phyloP scores from a whole-genome alignment of 202 grass and related monocot genomes.

The Musa balbisiana region DNA sequence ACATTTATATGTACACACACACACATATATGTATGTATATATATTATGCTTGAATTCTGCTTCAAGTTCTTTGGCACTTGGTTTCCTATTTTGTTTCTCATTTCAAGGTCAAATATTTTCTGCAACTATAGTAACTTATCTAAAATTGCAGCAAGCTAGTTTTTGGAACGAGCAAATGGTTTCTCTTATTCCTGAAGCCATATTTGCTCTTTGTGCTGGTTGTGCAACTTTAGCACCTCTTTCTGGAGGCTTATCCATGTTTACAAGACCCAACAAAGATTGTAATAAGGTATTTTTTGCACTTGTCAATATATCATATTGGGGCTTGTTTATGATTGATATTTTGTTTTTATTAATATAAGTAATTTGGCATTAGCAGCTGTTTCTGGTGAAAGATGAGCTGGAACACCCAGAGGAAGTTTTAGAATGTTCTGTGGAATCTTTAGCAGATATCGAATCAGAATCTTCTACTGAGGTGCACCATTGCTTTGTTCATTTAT shows the following conservation, averaged over 20 bases:
- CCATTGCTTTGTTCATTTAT: conserved; percentile 1
- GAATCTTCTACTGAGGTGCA: conserved; percentile 40
- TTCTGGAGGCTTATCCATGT: conserved; percentile 31
- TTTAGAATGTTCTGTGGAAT: conserved; percentile 61
- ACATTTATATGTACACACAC: too few relatives aligned
- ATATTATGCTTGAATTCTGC: too few relatives aligned
- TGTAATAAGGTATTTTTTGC: conserved; percentile 36
- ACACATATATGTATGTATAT: too few relatives aligned
- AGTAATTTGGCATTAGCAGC: conserved; percentile 27
- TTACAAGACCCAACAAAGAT: conserved; percentile 32
- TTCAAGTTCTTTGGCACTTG: neutral
- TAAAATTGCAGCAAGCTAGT: conserved; percentile 50
- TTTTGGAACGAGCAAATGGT: conserved; percentile 69
- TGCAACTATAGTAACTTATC: conserved; percentile 20
- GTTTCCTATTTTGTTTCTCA: neutral
- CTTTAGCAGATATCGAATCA: conserved; percentile 55
- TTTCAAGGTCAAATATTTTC: neutral
- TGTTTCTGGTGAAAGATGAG: conserved; percentile 36
- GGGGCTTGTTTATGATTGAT: conserved; percentile 20
- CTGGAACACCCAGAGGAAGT: conserved; percentile 34
- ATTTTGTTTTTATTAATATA: conserved; percentile 19
- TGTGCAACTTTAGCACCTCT: conserved; percentile 44
- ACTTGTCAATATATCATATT: too few relatives aligned
- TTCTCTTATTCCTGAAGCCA: conserved; percentile 60
- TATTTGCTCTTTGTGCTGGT: conserved; percentile 74